Percentiles rank a stretch among this genome's conserved stretches.
Conservation (phyloP, 2,329 filamentous ascomycete species). For the Dissoconium aciculare region DNA sequence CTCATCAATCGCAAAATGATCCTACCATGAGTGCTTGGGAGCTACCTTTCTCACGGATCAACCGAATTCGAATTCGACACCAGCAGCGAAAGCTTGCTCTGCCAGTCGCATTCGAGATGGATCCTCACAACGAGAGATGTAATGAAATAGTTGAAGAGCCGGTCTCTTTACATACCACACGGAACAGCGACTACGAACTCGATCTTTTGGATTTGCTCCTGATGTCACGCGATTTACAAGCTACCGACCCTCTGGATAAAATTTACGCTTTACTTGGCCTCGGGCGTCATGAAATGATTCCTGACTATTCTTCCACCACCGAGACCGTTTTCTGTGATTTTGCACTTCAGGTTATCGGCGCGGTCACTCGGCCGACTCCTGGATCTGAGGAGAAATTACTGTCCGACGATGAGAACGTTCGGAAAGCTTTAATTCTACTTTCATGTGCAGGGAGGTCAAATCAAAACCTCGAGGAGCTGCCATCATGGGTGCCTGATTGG, state of each 20-base stretch:
- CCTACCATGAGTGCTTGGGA: slow-evolving; percentile 16
- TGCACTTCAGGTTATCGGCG: slow-evolving; percentile 16
- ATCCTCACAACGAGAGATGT: slow-evolving; percentile 3
- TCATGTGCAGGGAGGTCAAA: slow-evolving; percentile 19
- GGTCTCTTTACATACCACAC: no score
- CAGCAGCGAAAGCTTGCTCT: slow-evolving; percentile 4
- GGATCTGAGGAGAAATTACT: slow-evolving; percentile 5
- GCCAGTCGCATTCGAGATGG: not conserved
- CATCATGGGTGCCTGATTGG: slow-evolving; percentile 17
- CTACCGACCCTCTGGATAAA: slow-evolving; percentile 19
- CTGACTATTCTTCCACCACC: slow-evolving; percentile 16
- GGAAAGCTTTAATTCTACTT: slow-evolving; percentile 15
- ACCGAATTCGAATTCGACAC: slow-evolving; percentile 18
- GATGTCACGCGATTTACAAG: slow-evolving; percentile 18
- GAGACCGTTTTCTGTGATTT: slow-evolving; percentile 19
- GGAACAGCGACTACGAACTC: slow-evolving; percentile 8
- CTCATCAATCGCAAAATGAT: slow-evolving; percentile 15
- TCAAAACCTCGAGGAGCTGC: slow-evolving; percentile 5
- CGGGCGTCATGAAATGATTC: slow-evolving; percentile 15
- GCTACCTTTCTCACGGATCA: slow-evolving; percentile 20
- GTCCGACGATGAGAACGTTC: slow-evolving; percentile 9
- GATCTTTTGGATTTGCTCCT: slow-evolving; percentile 20
- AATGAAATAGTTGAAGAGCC: not conserved
- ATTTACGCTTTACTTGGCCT: slow-evolving; percentile 19
- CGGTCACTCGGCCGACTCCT: slow-evolving; percentile 9